Conservation (phyloP, 1,139 yeast genomes). For the Geotrichum aggregatum region DNA sequence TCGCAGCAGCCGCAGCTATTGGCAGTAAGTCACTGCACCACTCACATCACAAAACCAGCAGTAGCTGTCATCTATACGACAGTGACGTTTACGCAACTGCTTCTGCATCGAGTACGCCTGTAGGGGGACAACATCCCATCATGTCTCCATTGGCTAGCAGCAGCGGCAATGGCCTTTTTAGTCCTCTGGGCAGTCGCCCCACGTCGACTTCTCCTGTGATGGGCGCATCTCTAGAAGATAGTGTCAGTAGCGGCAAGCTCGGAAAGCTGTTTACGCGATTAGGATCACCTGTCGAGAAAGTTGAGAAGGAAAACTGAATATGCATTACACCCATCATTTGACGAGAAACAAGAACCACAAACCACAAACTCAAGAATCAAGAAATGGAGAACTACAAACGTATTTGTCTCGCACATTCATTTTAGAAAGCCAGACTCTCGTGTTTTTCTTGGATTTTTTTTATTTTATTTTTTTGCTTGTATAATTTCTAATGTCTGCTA, state of each 20-base stretch:
- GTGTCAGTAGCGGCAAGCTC: neutral
- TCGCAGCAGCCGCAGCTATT: neutral
- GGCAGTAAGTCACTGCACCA: constrained; percentile 15
- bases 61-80: constrained; percentile 23
- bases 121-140: constrained; percentile 1
- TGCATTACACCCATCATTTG: too few species aligned
- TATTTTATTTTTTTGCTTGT: too few species aligned
- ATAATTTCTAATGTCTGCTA: too few species aligned
- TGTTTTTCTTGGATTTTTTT: too few species aligned
- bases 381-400: too few species aligned
- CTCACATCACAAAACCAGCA: constrained; percentile 25
- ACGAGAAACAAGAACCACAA: too few species aligned
- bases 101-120: constrained; percentile 24
- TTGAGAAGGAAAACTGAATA: constrained; percentile 1
- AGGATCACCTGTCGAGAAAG: neutral
- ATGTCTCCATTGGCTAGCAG: neutral
- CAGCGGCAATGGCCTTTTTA: neutral
- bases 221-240: neutral
- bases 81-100: constrained; percentile 27
- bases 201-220: constrained; percentile 1
- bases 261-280: constrained; percentile 2
- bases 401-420: too few species aligned
- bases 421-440: too few species aligned
- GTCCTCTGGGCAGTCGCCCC: neutral
- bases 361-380: too few species aligned